These are phyloP conservation scores for Phellopilus nigrolimitatus DNA, from an alignment of 1,284 basidiomycete genomes.

Conservation along the genomic window DNA sequence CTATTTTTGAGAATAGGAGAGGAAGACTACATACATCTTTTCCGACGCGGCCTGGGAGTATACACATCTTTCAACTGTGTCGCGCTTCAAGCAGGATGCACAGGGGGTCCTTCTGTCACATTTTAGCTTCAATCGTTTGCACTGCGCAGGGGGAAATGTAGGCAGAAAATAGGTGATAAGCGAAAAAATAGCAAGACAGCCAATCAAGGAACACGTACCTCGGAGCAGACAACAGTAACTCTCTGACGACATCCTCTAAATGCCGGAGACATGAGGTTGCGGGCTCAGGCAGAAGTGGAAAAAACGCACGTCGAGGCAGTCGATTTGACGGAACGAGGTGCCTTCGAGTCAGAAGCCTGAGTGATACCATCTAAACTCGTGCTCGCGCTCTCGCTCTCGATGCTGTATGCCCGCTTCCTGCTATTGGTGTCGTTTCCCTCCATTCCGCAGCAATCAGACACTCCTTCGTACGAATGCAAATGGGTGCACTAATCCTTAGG, in stretches of 20 bases:
- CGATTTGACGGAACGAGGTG: not conserved
- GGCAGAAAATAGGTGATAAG: slow-evolving; percentile 6
- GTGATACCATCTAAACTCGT: too few species aligned
- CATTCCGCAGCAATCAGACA: too few species aligned
- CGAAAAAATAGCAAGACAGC: slow-evolving; percentile 16
- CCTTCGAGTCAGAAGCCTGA: not conserved
- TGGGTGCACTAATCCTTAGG: too few species aligned
- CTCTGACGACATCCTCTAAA: slow-evolving; percentile 54
- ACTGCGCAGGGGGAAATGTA: slow-evolving; percentile 38
- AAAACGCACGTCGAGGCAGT: not conserved
- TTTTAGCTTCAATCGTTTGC: slow-evolving; percentile 78
- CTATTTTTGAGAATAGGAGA: slow-evolving; percentile 8
- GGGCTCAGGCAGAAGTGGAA: not conserved
- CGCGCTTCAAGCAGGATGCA: slow-evolving; percentile 70
- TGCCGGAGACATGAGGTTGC: not conserved
- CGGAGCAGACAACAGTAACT: slow-evolving; percentile 76
- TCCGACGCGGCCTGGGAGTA: slow-evolving; percentile 78
- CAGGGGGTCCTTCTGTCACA: slow-evolving; percentile 74
- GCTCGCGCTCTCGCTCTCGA: too few species aligned
- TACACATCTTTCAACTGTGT: slow-evolving; percentile 64
- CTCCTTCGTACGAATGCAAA: too few species aligned
- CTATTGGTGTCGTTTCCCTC: too few species aligned
- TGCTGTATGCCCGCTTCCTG: too few species aligned
- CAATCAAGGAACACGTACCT: slow-evolving; percentile 42
- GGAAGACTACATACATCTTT: slow-evolving; percentile 57